phyloP scores from a whole-genome alignment of 805 yeast species.

The Saturnispora hagleri region DNA sequence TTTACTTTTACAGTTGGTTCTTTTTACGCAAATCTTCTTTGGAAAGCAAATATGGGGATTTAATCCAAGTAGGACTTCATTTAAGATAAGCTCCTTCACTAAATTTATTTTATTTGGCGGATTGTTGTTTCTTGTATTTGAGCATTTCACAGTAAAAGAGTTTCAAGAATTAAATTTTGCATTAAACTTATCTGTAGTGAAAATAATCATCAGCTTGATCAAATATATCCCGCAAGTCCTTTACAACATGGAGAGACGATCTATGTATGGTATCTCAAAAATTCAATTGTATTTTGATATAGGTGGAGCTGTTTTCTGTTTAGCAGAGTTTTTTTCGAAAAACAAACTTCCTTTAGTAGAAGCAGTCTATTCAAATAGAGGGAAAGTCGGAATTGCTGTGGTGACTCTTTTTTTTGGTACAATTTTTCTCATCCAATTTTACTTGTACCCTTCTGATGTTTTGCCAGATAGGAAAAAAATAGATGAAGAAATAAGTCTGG shows the following conservation, averaged over 20 bases:
- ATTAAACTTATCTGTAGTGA: constrained; percentile 34
- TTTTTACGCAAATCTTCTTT: constrained; percentile 30
- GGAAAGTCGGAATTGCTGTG: constrained; percentile 34
- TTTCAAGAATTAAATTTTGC: constrained; percentile 31
- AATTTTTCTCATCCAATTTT: constrained; percentile 23
- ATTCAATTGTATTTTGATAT: constrained; percentile 33
- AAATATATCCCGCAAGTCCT: constrained; percentile 45
- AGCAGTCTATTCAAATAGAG: constrained; percentile 32
- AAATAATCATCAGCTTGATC: constrained; percentile 34
- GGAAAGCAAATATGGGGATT: constrained; percentile 30
- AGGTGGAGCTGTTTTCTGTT: constrained; percentile 33
- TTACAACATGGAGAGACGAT: constrained; percentile 32
- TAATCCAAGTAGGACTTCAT: constrained; percentile 22
- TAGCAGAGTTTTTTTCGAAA: constrained; percentile 33
- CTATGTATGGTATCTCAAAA: constrained; percentile 39
- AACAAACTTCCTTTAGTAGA: constrained; percentile 20
- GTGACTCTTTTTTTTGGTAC: constrained; percentile 28
- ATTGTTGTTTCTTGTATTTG: constrained; percentile 13
- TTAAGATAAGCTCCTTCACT: constrained; percentile 19
- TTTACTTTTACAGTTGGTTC: constrained; percentile 30
- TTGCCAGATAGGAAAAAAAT: constrained; percentile 1
- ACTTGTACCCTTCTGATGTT: constrained; percentile 14
- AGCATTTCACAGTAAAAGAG: constrained; percentile 4
- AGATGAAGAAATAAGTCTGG: not conserved
- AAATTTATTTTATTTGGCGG: constrained; percentile 13